These are phyloP conservation scores for Sporodiniella umbellata DNA, from an alignment of 371 early-diverging fungal species.

Conservation along the genomic window DNA sequence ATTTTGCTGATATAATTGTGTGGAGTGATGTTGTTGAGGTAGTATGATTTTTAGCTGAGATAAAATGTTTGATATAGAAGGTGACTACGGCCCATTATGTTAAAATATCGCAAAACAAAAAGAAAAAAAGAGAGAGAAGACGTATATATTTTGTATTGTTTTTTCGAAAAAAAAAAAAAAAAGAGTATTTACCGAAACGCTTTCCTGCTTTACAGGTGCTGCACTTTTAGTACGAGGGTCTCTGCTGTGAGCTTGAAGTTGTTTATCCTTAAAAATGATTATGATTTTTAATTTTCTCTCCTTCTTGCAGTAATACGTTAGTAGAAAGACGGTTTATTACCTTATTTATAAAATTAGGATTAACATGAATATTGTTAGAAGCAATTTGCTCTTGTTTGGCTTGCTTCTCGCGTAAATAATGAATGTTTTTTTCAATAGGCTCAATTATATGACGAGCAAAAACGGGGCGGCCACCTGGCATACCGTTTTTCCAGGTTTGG, in stretches of 20 bases:
- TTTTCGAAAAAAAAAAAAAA: background rate
- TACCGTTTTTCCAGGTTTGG: slow-evolving; percentile 79
- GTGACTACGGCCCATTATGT: background rate
- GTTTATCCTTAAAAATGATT: slow-evolving; percentile 6
- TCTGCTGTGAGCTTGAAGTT: slow-evolving; percentile 3
- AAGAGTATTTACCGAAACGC: background rate
- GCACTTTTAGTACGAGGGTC: slow-evolving; percentile 23
- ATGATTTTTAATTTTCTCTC: background rate
- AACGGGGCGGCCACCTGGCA: slow-evolving; percentile 57
- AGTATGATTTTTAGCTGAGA: slow-evolving; percentile 28
- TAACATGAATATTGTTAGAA: slow-evolving; percentile 50
- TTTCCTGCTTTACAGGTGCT: background rate
- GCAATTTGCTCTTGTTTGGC: slow-evolving; percentile 8
- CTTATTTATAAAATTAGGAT: slow-evolving; percentile 58
- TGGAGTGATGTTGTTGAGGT: slow-evolving; percentile 6
- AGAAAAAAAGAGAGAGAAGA: no score
- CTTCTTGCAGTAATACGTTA: background rate
- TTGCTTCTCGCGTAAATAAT: slow-evolving; percentile 34
- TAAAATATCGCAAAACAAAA: no score
- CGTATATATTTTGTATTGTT: no score
- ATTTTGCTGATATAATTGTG: background rate
- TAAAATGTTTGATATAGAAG: slow-evolving; percentile 14
- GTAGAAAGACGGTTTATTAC: slow-evolving; percentile 23
- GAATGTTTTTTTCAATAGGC: slow-evolving; percentile 54
- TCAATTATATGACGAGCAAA: slow-evolving; percentile 56